Evolutionary conservation across 1,284 basidiomycete genomes (phyloP).

Genomic region (Trichosporon sp.): DNA sequence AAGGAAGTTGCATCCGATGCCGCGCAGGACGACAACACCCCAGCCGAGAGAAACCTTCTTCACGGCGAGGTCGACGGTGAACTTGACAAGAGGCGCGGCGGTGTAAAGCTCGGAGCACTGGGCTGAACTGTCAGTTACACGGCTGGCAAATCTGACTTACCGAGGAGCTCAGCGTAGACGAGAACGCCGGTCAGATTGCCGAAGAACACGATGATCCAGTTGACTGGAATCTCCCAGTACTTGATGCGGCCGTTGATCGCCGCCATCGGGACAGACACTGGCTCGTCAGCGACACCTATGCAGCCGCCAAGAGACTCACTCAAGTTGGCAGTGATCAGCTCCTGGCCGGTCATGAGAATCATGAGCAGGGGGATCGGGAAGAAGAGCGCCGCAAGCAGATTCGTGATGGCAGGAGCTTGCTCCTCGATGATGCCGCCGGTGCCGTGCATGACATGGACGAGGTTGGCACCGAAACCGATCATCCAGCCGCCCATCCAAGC

Average conservation of each 20-base stretch:
- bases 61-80: conserved; percentile 16
- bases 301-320: conserved; percentile 11
- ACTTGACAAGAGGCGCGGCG: conserved; percentile 17
- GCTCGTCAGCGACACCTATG: neutral
- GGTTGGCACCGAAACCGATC: conserved; percentile 26
- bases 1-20: conserved; percentile 47
- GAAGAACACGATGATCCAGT: conserved; percentile 46
- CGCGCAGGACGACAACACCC: conserved; percentile 36
- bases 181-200: conserved; percentile 45
- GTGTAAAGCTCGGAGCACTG: conserved; percentile 24
- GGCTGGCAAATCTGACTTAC: neutral
- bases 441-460: conserved; percentile 24
- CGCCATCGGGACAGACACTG: conserved; percentile 28
- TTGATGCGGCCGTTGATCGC: conserved; percentile 22
- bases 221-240: conserved; percentile 27
- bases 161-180: conserved; percentile 35
- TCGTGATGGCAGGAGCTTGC: conserved; percentile 22
- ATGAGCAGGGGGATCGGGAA: conserved; percentile 30
- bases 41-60: conserved; percentile 25
- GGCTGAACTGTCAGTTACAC: neutral
- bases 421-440: conserved; percentile 20
- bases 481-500: conserved; percentile 30
- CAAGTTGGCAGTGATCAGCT: conserved; percentile 28
- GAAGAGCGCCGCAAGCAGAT: conserved; percentile 24
- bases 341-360: conserved; percentile 28